Percentiles rank a stretch among this genome's conserved stretches.
These are phyloP conservation scores for Termitomyces sp. DNA, from an alignment of 768 basidiomycete genomes.

Conservation along the genomic window DNA sequence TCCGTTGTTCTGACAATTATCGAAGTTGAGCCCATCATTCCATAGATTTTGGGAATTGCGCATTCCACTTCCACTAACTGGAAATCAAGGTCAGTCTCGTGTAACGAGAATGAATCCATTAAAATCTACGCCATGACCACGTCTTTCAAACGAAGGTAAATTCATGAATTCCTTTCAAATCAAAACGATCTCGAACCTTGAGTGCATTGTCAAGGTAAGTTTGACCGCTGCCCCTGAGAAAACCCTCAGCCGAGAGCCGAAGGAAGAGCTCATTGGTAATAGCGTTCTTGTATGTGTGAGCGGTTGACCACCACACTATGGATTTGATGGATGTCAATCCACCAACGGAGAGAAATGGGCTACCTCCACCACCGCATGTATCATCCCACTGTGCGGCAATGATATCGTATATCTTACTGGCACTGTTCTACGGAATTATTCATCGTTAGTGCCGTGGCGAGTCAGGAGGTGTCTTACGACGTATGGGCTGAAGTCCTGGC, in stretches of 20 bases:
- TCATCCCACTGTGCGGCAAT: slow-evolving; percentile 46
- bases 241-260: slow-evolving; percentile 42
- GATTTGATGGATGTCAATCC: neutral
- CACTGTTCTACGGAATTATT: slow-evolving; percentile 31
- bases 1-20: slow-evolving; percentile 36
- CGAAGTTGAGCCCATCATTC: slow-evolving; percentile 36
- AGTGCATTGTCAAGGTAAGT: slow-evolving; percentile 44
- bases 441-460: neutral
- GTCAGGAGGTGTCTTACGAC: slow-evolving; percentile 15
- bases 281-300: slow-evolving; percentile 52
- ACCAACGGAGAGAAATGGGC: neutral
- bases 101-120: neutral
- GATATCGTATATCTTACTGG: slow-evolving; percentile 43
- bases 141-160: slow-evolving; percentile 13
- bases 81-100: neutral
- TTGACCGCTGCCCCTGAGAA: slow-evolving; percentile 28
- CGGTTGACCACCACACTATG: slow-evolving; percentile 53
- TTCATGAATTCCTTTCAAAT: neutral
- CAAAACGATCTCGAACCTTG: slow-evolving; percentile 22
- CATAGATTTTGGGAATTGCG: slow-evolving; percentile 38
- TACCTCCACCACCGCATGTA: slow-evolving; percentile 48
- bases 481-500: slow-evolving; percentile 24
- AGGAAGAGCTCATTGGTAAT: slow-evolving; percentile 58
- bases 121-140: slow-evolving; percentile 30
- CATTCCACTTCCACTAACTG: slow-evolving; percentile 40